Evolutionary conservation across 2,329 filamentous ascomycete genomes (phyloP).

Genomic region (Sporothrix sp.): DNA sequence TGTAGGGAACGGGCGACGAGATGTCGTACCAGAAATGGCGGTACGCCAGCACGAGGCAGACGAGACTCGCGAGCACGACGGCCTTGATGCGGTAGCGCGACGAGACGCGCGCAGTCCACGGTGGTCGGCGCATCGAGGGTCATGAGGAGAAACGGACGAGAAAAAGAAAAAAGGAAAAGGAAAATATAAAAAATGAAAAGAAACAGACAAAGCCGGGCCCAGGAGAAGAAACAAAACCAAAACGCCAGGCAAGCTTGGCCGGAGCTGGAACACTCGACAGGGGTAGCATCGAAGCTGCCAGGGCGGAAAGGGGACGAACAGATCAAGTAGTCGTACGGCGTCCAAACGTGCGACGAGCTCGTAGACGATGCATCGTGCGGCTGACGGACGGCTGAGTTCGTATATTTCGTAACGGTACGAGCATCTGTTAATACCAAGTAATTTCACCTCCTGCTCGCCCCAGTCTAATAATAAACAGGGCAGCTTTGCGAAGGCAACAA

Average conservation of each 20-base stretch:
- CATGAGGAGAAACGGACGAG: neutral
- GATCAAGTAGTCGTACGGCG: too few relatives aligned
- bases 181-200: neutral
- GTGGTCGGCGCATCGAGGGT: neutral
- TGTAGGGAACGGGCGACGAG: conserved; percentile 1
- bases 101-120: neutral
- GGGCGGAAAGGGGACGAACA: too few relatives aligned
- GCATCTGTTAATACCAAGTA: too few relatives aligned
- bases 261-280: too few relatives aligned
- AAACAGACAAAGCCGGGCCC: neutral
- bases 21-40: conserved; percentile 2
- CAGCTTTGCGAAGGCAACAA: too few relatives aligned
- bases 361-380: too few relatives aligned
- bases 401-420: too few relatives aligned
- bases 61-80: neutral
- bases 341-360: too few relatives aligned
- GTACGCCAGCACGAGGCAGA: neutral
- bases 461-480: too few relatives aligned
- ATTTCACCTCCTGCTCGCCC: too few relatives aligned
- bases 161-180: neutral
- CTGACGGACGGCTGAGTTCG: too few relatives aligned
- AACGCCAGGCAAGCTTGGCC: neutral
- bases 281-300: too few relatives aligned
- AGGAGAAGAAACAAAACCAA: neutral
- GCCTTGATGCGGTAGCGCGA: neutral